These are phyloP conservation scores for Cladosporium sp. DNA, from an alignment of 2,329 filamentous ascomycete species.

Conservation along the genomic window DNA sequence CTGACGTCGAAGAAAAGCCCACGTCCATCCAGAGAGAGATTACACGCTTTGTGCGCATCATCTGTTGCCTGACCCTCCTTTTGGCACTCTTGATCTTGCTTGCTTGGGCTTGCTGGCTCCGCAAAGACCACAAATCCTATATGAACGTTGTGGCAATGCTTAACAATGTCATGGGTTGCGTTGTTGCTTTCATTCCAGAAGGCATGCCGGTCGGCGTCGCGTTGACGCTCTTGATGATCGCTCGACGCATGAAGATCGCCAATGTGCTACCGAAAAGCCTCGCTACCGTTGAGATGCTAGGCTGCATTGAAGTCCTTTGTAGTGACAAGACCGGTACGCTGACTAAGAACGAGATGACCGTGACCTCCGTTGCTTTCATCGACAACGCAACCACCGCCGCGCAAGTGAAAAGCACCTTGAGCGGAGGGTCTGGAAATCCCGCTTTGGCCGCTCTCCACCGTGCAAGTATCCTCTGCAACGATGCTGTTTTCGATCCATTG, in stretches of 20 bases:
- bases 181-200: constrained; percentile 35
- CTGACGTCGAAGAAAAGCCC: constrained; percentile 40
- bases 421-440: neutral
- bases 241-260: constrained; percentile 45
- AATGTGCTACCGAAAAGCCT: constrained; percentile 47
- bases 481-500: constrained; percentile 45
- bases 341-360: constrained; percentile 49
- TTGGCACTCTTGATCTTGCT: constrained; percentile 45
- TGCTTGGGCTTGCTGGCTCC: constrained; percentile 48
- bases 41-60: constrained; percentile 47
- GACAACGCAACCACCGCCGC: constrained; percentile 34
- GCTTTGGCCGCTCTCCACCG: constrained; percentile 30
- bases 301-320: constrained; percentile 48
- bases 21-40: constrained; percentile 48
- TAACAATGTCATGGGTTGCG: constrained; percentile 48
- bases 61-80: constrained; percentile 42
- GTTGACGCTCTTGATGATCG: constrained; percentile 46
- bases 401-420: constrained; percentile 30
- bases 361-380: constrained; percentile 42
- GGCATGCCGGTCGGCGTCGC: constrained; percentile 34
- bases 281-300: constrained; percentile 46
- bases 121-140: constrained; percentile 39
- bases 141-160: constrained; percentile 48
- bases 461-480: constrained; percentile 44
- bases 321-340: constrained; percentile 48